Evolutionary conservation across 106 monocot species (phyloP).

Genomic region (Ottelia alismoides): DNA sequence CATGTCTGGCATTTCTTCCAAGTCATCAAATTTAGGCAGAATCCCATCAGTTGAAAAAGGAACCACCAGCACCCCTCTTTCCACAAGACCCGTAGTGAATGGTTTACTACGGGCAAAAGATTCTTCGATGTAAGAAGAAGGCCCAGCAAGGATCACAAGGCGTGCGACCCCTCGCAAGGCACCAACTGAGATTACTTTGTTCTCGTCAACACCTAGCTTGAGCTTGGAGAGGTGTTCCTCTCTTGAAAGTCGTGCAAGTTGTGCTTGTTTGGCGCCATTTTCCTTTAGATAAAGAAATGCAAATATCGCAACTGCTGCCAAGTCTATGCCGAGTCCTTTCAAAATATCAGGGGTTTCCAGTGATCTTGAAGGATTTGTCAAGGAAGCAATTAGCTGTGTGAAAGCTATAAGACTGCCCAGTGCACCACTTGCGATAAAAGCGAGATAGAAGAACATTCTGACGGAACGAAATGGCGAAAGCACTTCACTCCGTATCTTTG

Average conservation of each 20-base stretch:
- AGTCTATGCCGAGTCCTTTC: conserved; percentile 62
- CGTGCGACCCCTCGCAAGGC: conserved; percentile 68
- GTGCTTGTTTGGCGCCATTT: conserved; percentile 61
- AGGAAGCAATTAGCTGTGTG: conserved; percentile 40
- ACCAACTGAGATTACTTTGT: conserved; percentile 38
- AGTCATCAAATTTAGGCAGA: conserved; percentile 23
- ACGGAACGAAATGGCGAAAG: conserved; percentile 87
- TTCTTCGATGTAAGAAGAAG: conserved; percentile 54
- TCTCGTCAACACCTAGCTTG: conserved; percentile 54
- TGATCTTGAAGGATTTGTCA: conserved; percentile 47
- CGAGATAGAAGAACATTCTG: conserved; percentile 95
- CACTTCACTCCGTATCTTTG: conserved; percentile 91
- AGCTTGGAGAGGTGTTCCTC: conserved; percentile 81
- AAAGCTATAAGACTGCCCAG: conserved; percentile 67
- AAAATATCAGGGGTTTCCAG: conserved; percentile 34
- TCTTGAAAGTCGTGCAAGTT: conserved; percentile 70
- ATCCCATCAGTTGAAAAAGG: conserved; percentile 66
- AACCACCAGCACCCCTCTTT: conserved; percentile 72
- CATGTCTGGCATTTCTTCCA: conserved; percentile 29
- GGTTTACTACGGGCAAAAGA: conserved; percentile 53
- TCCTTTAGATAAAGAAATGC: conserved; percentile 80
- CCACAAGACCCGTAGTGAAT: conserved; percentile 49
- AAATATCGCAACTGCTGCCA: conserved; percentile 64
- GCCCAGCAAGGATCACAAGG: conserved; percentile 79
- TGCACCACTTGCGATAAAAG: conserved; percentile 78